Evolutionary conservation across 1,284 basidiomycete genomes (phyloP).

Genomic region (Hymenochaete sp.): DNA sequence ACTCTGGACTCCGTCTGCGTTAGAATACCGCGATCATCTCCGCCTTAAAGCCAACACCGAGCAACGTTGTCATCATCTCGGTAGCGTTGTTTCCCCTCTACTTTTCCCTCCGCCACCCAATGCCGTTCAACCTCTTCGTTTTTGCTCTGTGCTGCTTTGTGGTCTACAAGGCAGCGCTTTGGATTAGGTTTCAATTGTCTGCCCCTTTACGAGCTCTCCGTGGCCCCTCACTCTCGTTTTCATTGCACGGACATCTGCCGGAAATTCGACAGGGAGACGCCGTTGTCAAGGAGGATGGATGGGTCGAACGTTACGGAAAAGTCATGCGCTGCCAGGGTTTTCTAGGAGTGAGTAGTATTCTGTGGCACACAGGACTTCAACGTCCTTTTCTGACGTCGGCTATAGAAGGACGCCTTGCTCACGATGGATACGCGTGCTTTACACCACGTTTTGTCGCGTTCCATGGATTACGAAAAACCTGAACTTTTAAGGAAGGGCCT

Average conservation of each 20-base stretch:
- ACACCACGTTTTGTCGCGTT: conserved; percentile 40
- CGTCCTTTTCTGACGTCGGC: not conserved
- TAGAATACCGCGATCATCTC: too few relatives aligned
- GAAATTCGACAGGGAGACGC: conserved; percentile 27
- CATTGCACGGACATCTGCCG: conserved; percentile 44
- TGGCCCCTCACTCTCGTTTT: conserved; percentile 41
- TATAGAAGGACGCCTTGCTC: conserved; percentile 34
- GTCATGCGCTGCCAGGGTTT: conserved; percentile 17
- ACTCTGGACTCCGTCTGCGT: too few relatives aligned
- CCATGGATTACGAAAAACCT: conserved; percentile 40
- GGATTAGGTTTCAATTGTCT: too few relatives aligned
- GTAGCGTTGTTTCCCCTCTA: too few relatives aligned
- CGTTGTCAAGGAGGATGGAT: conserved; percentile 14
- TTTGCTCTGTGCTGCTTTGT: too few relatives aligned
- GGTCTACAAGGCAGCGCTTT: too few relatives aligned
- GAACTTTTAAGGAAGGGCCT: conserved; percentile 30
- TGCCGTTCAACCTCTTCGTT: too few relatives aligned
- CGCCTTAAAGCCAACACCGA: too few relatives aligned
- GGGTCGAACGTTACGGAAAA: conserved; percentile 21
- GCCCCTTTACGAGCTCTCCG: conserved; percentile 40
- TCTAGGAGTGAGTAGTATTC: not conserved
- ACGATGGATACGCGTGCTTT: conserved; percentile 44
- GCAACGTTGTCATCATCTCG: too few relatives aligned
- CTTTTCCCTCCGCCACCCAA: too few relatives aligned
- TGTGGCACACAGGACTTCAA: too few relatives aligned